Conservation (phyloP, 2,329 filamentous ascomycete genomes). For the Sclerotinia minor region DNA sequence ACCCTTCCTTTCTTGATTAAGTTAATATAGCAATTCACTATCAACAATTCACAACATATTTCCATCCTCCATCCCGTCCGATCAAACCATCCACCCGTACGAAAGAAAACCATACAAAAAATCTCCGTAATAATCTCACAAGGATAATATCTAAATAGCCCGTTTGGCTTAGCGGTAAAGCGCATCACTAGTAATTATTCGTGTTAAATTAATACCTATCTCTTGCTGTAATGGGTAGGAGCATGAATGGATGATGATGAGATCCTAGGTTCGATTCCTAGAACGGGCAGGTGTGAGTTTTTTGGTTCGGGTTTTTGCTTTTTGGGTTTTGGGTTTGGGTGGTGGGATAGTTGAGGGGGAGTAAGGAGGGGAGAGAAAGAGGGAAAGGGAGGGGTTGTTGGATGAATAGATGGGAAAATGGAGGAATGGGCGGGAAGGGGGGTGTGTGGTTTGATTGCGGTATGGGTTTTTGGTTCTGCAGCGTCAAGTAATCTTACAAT, state of each 20-base stretch:
- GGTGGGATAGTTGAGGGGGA: background rate
- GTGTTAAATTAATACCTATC: too few species aligned
- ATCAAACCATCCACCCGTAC: background rate
- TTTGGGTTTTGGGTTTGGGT: background rate
- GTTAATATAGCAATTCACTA: background rate
- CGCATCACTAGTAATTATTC: background rate
- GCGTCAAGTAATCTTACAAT: too few species aligned
- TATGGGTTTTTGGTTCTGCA: too few species aligned
- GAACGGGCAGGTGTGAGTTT: background rate
- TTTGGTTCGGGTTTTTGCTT: background rate
- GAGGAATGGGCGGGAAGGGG: too few species aligned
- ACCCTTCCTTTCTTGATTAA: background rate
- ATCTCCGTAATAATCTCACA: too few species aligned
- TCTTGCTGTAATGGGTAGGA: background rate
- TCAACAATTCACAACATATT: too few species aligned
- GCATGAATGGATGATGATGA: background rate
- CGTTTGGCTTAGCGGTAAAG: constrained; percentile 4
- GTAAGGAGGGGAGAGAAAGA: too few species aligned
- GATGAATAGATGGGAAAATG: too few species aligned
- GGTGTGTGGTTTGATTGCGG: too few species aligned
- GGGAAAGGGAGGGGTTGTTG: too few species aligned
- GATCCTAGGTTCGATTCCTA: constrained; percentile 17
- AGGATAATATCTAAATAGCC: background rate
- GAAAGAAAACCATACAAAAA: background rate
- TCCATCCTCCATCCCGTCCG: too few species aligned